Conservation (phyloP, 768 basidiomycete species). For the Agaricus blazei region DNA sequence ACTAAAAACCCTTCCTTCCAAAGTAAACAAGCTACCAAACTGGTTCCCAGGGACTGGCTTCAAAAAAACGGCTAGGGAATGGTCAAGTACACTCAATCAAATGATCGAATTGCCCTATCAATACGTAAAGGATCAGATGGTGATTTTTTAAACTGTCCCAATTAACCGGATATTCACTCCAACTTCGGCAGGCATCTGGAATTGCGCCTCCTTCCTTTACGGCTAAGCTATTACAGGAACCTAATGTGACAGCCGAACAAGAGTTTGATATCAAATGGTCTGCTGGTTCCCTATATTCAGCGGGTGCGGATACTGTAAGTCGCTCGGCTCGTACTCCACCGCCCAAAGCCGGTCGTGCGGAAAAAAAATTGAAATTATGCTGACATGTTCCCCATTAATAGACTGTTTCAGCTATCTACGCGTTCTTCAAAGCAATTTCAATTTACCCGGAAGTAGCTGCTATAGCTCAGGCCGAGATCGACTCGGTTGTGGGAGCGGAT, state of each 20-base stretch:
- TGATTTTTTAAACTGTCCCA: constrained; percentile 15
- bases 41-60: constrained; percentile 59
- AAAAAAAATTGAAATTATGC: not conserved
- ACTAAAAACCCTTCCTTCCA: not conserved
- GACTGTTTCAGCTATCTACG: constrained; percentile 33
- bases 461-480: constrained; percentile 40
- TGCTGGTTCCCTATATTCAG: constrained; percentile 42
- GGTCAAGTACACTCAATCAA: constrained; percentile 34
- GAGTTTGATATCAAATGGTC: constrained; percentile 39
- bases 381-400: constrained; percentile 12
- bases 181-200: constrained; percentile 18
- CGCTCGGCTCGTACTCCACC: not conserved
- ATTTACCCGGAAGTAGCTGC: constrained; percentile 32
- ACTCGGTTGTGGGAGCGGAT: constrained; percentile 33
- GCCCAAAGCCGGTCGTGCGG: not conserved
- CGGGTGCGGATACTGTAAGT: constrained; percentile 37
- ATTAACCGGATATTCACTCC: not conserved
- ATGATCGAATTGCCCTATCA: constrained; percentile 43
- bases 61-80: constrained; percentile 40
- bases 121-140: constrained; percentile 41
- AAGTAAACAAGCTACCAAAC: constrained; percentile 43
- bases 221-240: constrained; percentile 26
- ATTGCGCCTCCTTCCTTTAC: constrained; percentile 29
- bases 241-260: constrained; percentile 23
- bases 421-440: constrained; percentile 35